Percentiles rank a stretch among this genome's conserved stretches.
Conservation (phyloP, 2,329 filamentous ascomycete species). For the Alternaria triticina region DNA sequence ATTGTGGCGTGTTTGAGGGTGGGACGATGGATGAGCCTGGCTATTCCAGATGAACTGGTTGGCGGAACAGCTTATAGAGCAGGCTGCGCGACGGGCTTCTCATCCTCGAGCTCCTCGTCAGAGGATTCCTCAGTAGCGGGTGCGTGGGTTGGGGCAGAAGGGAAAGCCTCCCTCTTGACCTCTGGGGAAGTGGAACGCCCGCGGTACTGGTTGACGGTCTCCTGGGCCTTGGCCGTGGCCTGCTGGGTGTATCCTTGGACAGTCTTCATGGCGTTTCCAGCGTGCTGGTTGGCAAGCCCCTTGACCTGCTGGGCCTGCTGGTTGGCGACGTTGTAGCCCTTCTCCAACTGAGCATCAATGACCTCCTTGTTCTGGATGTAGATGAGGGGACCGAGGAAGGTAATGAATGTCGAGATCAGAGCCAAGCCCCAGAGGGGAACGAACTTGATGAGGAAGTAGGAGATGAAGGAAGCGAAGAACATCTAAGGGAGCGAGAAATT, state of each 20-base stretch:
- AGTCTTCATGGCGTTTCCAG: slow-evolving; percentile 62
- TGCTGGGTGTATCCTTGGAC: slow-evolving; percentile 66
- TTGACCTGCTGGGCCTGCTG: slow-evolving; percentile 66
- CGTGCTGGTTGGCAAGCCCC: slow-evolving; percentile 66
- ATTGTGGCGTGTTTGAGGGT: neutral
- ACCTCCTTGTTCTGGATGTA: slow-evolving; percentile 71
- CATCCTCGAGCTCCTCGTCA: slow-evolving; percentile 10
- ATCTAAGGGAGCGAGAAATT: slow-evolving; percentile 51
- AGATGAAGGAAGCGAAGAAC: slow-evolving; percentile 63
- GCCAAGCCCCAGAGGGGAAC: slow-evolving; percentile 69
- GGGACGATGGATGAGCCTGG: neutral
- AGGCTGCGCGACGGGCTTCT: slow-evolving; percentile 32
- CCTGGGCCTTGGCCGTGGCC: slow-evolving; percentile 66
- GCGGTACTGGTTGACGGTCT: slow-evolving; percentile 51
- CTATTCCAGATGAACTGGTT: neutral
- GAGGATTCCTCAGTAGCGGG: slow-evolving; percentile 12
- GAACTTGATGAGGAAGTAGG: slow-evolving; percentile 71
- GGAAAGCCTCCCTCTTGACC: slow-evolving; percentile 26
- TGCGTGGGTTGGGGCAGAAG: slow-evolving; percentile 23
- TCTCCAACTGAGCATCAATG: slow-evolving; percentile 66
- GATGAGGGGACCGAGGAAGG: slow-evolving; percentile 66
- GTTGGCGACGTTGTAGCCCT: slow-evolving; percentile 61
- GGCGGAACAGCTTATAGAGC: slow-evolving; percentile 27
- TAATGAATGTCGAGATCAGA: slow-evolving; percentile 61
- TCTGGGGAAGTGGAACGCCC: slow-evolving; percentile 47